Conservation (phyloP, 768 basidiomycete genomes). For the Imleria badia region DNA sequence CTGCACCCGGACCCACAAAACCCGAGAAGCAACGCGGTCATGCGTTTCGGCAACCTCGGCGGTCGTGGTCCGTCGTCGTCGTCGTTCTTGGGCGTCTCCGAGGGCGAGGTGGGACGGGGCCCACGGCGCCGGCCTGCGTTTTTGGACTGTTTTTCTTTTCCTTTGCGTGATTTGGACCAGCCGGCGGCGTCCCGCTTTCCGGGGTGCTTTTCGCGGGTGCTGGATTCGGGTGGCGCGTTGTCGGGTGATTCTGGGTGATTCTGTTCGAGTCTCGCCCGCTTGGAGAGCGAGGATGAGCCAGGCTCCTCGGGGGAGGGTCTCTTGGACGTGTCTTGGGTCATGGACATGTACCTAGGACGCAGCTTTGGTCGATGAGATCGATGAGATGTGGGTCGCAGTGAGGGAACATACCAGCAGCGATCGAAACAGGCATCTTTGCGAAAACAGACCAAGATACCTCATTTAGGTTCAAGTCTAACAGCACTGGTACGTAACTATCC, state of each 20-base stretch:
- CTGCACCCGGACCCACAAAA: slow-evolving; percentile 91
- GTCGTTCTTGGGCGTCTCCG: slow-evolving; percentile 22
- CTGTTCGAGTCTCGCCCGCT: slow-evolving; percentile 14
- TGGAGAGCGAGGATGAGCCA: slow-evolving; percentile 1
- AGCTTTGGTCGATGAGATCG: not conserved
- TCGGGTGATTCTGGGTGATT: not conserved
- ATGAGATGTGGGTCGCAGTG: not conserved
- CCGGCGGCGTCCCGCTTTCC: slow-evolving; percentile 30
- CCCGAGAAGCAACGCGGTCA: slow-evolving; percentile 81
- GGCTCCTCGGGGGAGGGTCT: slow-evolving; percentile 1
- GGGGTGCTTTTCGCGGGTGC: not conserved
- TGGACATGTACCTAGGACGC: slow-evolving; percentile 1
- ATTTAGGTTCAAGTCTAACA: not conserved
- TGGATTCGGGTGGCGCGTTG: not conserved
- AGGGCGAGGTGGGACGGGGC: slow-evolving; percentile 38
- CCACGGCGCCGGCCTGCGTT: slow-evolving; percentile 42
- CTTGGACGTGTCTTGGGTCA: slow-evolving; percentile 5
- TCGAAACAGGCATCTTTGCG: slow-evolving; percentile 9
- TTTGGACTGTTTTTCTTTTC: slow-evolving; percentile 38
- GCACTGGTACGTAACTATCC: no score
- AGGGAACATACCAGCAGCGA: not conserved
- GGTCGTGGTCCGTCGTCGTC: slow-evolving; percentile 36
- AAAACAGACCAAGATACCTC: slow-evolving; percentile 14
- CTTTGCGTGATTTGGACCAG: slow-evolving; percentile 34
- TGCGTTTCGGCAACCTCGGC: slow-evolving; percentile 75